Conservation (phyloP, 768 basidiomycete genomes). For the Mrakia frigida region DNA sequence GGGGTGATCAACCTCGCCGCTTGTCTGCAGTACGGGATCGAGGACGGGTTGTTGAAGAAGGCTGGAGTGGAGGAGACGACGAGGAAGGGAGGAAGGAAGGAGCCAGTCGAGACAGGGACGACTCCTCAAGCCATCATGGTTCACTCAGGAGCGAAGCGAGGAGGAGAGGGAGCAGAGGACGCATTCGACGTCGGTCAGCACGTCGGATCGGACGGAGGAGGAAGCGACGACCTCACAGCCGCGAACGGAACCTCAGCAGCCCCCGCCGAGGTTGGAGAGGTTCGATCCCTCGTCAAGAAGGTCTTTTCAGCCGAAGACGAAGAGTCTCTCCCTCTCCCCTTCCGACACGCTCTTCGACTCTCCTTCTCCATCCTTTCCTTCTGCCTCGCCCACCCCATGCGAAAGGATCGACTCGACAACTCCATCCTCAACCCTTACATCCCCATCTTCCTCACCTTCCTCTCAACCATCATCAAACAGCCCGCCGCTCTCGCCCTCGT, state of each 20-base stretch:
- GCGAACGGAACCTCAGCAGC: neutral
- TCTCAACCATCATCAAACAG: slow-evolving; percentile 69
- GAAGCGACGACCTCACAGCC: neutral
- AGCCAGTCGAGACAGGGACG: neutral
- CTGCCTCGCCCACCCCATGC: slow-evolving; percentile 58
- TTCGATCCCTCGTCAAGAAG: slow-evolving; percentile 34
- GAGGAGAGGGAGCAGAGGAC: neutral
- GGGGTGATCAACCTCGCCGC: slow-evolving; percentile 74
- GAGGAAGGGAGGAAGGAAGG: slow-evolving; percentile 5
- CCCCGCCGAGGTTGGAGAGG: slow-evolving; percentile 3
- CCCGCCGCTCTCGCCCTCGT: slow-evolving; percentile 57
- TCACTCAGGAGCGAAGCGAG: slow-evolving; percentile 22
- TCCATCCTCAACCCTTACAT: slow-evolving; percentile 76
- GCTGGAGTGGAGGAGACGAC: slow-evolving; percentile 49
- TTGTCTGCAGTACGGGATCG: slow-evolving; percentile 79
- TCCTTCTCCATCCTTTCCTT: slow-evolving; percentile 71
- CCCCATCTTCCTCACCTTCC: slow-evolving; percentile 77
- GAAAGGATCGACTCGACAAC: slow-evolving; percentile 44
- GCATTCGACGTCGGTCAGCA: neutral
- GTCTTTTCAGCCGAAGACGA: slow-evolving; percentile 23
- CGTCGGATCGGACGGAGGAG: slow-evolving; percentile 6
- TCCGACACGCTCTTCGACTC: slow-evolving; percentile 71
- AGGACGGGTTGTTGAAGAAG: slow-evolving; percentile 63
- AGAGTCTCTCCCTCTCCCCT: slow-evolving; percentile 53
- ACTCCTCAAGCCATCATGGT: slow-evolving; percentile 35